phyloP scores from a whole-genome alignment of 805 yeast species.

The Sugiyamaella valdiviana region DNA sequence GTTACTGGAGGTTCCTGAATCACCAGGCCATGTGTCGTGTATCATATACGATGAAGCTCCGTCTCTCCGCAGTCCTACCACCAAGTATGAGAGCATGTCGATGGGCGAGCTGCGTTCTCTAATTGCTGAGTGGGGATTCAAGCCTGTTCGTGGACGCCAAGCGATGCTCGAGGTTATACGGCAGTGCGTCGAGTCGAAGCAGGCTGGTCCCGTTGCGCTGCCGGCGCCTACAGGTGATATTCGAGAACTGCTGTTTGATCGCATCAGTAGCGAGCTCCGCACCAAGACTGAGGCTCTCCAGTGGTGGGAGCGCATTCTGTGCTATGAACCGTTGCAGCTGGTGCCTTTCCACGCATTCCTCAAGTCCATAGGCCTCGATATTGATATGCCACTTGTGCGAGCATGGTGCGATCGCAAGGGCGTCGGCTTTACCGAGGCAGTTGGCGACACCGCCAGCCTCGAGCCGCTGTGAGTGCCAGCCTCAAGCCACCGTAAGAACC shows the following conservation, averaged over 20 bases:
- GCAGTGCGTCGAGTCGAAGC: conserved; percentile 3
- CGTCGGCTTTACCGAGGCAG: conserved; percentile 3
- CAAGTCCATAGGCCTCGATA: background rate
- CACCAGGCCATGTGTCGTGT: too few relatives aligned
- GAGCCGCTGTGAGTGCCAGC: too few relatives aligned
- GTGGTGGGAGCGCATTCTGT: conserved; percentile 15
- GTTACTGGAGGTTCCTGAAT: too few relatives aligned
- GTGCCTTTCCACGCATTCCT: conserved; percentile 10
- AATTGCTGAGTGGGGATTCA: conserved; percentile 11
- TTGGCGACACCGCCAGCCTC: background rate
- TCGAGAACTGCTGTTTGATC: conserved; percentile 5
- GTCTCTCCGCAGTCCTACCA: too few relatives aligned
- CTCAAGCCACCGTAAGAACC: too few relatives aligned
- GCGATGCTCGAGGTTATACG: conserved; percentile 12
- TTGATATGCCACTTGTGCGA: conserved; percentile 2
- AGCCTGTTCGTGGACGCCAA: conserved; percentile 7
- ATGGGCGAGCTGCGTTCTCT: conserved; percentile 1
- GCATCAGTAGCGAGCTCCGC: conserved; percentile 5
- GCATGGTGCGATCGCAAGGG: conserved; percentile 14
- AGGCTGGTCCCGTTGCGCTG: background rate
- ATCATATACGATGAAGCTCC: too few relatives aligned
- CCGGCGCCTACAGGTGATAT: background rate
- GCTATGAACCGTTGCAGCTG: conserved; percentile 11
- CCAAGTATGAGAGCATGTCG: background rate
- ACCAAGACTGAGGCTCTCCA: conserved; percentile 6